These are phyloP conservation scores for Melanogaster broomeanus DNA, from an alignment of 768 basidiomycete species.

Conservation along the genomic window DNA sequence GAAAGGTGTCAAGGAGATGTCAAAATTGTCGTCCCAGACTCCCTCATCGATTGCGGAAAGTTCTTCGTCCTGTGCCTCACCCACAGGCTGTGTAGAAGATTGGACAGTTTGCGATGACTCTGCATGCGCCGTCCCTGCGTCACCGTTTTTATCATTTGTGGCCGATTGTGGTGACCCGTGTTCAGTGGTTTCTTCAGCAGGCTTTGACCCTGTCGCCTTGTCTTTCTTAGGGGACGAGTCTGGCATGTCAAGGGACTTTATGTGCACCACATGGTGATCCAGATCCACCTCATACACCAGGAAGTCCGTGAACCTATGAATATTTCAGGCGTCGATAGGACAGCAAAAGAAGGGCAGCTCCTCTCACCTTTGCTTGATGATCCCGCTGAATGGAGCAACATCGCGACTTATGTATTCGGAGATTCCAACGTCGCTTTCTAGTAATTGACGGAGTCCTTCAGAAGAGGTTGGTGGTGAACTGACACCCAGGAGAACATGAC, in stretches of 20 bases:
- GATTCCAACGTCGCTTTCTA: conserved; percentile 87
- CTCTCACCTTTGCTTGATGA: conserved; percentile 93
- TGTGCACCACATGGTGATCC: conserved; percentile 75
- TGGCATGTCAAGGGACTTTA: conserved; percentile 79
- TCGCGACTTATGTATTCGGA: conserved; percentile 78
- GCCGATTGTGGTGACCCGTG: conserved; percentile 12
- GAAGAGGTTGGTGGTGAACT: conserved; percentile 50
- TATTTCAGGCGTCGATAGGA: conserved; percentile 1
- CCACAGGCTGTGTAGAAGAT: not conserved
- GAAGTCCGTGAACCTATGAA: conserved; percentile 90
- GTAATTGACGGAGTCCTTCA: conserved; percentile 56
- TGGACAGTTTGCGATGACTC: conserved; percentile 7
- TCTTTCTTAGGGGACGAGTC: conserved; percentile 50
- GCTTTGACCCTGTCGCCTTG: conserved; percentile 27
- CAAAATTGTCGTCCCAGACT: conserved; percentile 70
- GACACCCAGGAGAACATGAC: conserved; percentile 67
- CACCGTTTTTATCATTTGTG: conserved; percentile 9
- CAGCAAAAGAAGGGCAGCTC: not conserved
- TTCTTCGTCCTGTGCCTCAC: not conserved
- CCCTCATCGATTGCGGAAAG: conserved; percentile 29
- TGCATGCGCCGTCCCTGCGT: not conserved
- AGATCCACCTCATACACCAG: conserved; percentile 89
- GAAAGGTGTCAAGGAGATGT: conserved; percentile 56
- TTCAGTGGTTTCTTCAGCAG: conserved; percentile 16
- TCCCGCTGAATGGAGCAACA: conserved; percentile 77